phyloP scores from a whole-genome alignment of 1,139 yeast genomes.

The Suhomyces guaymorum region DNA sequence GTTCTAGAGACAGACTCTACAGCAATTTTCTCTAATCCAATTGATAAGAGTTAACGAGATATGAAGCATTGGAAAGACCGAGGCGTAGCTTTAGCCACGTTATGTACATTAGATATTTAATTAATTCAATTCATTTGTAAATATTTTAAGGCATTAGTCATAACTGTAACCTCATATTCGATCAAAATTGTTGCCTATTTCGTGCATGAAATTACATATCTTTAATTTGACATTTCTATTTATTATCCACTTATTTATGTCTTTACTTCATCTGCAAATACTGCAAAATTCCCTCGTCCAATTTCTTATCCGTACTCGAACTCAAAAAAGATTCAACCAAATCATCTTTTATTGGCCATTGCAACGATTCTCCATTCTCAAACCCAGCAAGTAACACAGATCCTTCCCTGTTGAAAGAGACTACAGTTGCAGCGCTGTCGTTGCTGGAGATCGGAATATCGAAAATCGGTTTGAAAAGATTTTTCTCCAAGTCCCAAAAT shows the following conservation, averaged over 20 bases:
- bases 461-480: slow-evolving; percentile 40
- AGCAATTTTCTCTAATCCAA: slow-evolving; percentile 41
- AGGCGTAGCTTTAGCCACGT: too few relatives aligned
- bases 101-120: slow-evolving; percentile 1
- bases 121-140: slow-evolving; percentile 3
- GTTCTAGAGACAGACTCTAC: slow-evolving; percentile 52
- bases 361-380: slow-evolving; percentile 25
- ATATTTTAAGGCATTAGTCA: too few relatives aligned
- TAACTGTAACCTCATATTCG: too few relatives aligned
- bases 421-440: slow-evolving; percentile 18
- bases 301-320: slow-evolving; percentile 4
- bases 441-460: slow-evolving; percentile 20
- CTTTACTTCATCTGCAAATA: slow-evolving; percentile 8
- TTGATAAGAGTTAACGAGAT: too few relatives aligned
- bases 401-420: slow-evolving; percentile 27
- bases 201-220: too few relatives aligned
- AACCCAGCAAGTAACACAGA: slow-evolving; percentile 26
- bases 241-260: too few relatives aligned
- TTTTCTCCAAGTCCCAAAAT: slow-evolving; percentile 53
- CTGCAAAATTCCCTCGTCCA: slow-evolving; percentile 14
- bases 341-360: slow-evolving; percentile 23
- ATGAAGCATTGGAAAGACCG: too few relatives aligned
- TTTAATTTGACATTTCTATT: too few relatives aligned
- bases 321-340: slow-evolving; percentile 13
- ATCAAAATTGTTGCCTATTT: too few relatives aligned